Percentiles rank a stretch among this genome's conserved stretches.
phyloP scores from a whole-genome alignment of 2,329 filamentous ascomycete genomes.

The Ophiocordyceps camponoti-saundersi region DNA sequence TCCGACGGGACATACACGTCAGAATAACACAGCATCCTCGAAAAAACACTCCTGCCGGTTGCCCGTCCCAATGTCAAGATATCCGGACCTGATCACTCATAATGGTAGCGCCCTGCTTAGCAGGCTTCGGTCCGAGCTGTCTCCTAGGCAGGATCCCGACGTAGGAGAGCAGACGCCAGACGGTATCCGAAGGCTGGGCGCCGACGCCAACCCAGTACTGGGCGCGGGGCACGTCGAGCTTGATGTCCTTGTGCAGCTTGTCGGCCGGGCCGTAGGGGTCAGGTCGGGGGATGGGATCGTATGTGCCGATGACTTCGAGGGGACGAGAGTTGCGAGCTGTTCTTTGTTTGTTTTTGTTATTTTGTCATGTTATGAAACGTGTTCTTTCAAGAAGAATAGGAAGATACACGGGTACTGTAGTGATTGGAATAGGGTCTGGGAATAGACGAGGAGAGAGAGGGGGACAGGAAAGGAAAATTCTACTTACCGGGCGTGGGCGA shows the following conservation, averaged over 20 bases:
- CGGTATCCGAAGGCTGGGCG: constrained; percentile 80
- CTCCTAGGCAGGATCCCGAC: constrained; percentile 31
- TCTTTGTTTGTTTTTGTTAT: constrained; percentile 24
- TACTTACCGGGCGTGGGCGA: constrained; percentile 69
- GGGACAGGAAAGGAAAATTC: background rate
- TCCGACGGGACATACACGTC: no score
- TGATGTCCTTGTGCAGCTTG: constrained; percentile 76
- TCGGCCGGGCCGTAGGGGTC: constrained; percentile 44
- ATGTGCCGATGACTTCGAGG: constrained; percentile 79
- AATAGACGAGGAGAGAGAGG: background rate
- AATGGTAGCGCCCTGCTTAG: background rate
- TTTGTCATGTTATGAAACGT: background rate
- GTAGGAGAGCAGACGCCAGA: constrained; percentile 75
- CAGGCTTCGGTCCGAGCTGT: constrained; percentile 12
- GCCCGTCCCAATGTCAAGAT: background rate
- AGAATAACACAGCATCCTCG: no score
- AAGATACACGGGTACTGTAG: background rate
- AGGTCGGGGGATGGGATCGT: constrained; percentile 49
- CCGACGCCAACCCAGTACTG: constrained; percentile 96
- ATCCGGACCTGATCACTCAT: background rate
- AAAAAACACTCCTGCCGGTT: background rate
- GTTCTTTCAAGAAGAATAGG: background rate
- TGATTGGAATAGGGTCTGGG: no score
- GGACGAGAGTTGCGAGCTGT: constrained; percentile 77
- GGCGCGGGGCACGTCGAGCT: constrained; percentile 63